A percentile compares a stretch with the other conserved stretches of the same genome.
These are phyloP conservation scores for Sphagnum magellanicum DNA, from an alignment of 228 moss, liverwort and hornwort species.

Conservation along the genomic window DNA sequence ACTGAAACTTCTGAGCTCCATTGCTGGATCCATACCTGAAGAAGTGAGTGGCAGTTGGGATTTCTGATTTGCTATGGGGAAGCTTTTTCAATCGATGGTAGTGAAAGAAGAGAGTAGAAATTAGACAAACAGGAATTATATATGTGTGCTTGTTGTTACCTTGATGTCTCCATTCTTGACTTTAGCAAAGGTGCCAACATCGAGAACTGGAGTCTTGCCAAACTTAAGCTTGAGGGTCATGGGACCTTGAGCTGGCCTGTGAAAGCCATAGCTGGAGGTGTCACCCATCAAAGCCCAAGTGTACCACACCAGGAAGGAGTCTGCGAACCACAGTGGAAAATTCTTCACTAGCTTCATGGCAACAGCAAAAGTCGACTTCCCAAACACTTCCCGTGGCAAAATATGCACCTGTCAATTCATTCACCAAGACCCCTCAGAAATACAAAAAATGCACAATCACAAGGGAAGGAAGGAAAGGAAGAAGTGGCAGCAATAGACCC, in stretches of 20 bases:
- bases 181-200: constrained; percentile 55
- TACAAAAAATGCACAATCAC: no score
- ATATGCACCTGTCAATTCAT: constrained; percentile 34
- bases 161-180: constrained; percentile 51
- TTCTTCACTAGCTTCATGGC: constrained; percentile 38
- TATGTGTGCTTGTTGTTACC: constrained; percentile 12
- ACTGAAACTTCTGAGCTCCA: no score
- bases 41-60: no score
- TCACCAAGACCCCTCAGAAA: no score
- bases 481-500: no score
- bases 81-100: no score
- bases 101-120: no score
- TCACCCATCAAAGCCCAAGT: constrained; percentile 33
- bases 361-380: constrained; percentile 49
- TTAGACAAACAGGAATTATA: no score
- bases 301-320: constrained; percentile 35
- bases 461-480: no score
- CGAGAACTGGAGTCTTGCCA: constrained; percentile 66
- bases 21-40: no score
- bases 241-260: constrained; percentile 46
- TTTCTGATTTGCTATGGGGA: no score
- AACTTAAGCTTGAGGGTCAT: constrained; percentile 49
- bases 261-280: constrained; percentile 35
- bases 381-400: constrained; percentile 54
- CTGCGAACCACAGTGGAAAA: constrained; percentile 36